phyloP scores from a whole-genome alignment of 2,329 filamentous ascomycete species.

The Aspergillus ochraceus region DNA sequence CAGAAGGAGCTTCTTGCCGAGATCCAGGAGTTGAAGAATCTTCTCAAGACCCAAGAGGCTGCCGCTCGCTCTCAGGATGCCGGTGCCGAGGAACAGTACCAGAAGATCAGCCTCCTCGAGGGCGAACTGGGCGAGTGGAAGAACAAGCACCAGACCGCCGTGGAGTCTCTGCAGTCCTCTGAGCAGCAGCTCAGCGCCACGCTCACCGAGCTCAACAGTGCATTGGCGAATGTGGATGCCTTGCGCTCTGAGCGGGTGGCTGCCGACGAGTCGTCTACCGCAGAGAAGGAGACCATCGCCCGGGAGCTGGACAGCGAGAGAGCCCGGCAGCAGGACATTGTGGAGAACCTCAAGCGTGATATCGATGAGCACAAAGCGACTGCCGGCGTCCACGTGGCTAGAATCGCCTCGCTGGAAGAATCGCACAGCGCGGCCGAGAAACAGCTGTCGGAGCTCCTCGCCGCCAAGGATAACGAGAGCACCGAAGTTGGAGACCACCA shows the following conservation, averaged over 20 bases:
- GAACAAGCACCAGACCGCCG: slow-evolving; percentile 67
- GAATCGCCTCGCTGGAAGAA: slow-evolving; percentile 72
- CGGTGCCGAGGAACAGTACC: slow-evolving; percentile 48
- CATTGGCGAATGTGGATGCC: slow-evolving; percentile 55
- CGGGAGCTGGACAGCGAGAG: slow-evolving; percentile 53
- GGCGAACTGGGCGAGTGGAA: slow-evolving; percentile 74
- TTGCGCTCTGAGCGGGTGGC: slow-evolving; percentile 44
- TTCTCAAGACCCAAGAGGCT: slow-evolving; percentile 45
- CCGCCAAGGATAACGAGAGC: slow-evolving; percentile 58
- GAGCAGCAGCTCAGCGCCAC: slow-evolving; percentile 72
- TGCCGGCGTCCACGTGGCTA: slow-evolving; percentile 66
- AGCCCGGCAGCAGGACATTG: slow-evolving; percentile 59
- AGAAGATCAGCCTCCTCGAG: slow-evolving; percentile 66
- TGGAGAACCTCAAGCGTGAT: slow-evolving; percentile 66
- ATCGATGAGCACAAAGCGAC: slow-evolving; percentile 79
- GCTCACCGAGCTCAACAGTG: slow-evolving; percentile 71
- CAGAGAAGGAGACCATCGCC: slow-evolving; percentile 41
- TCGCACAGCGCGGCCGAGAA: slow-evolving; percentile 65
- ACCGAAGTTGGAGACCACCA: slow-evolving; percentile 48
- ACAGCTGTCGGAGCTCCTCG: slow-evolving; percentile 67
- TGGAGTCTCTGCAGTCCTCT: slow-evolving; percentile 69
- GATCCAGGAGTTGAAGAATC: slow-evolving; percentile 65
- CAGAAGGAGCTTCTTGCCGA: slow-evolving; percentile 75
- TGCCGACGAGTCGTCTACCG: slow-evolving; percentile 28
- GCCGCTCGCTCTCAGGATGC: slow-evolving; percentile 37